phyloP scores from a whole-genome alignment of 2,329 filamentous ascomycete species.

The Ophiostoma novo-ulmi region DNA sequence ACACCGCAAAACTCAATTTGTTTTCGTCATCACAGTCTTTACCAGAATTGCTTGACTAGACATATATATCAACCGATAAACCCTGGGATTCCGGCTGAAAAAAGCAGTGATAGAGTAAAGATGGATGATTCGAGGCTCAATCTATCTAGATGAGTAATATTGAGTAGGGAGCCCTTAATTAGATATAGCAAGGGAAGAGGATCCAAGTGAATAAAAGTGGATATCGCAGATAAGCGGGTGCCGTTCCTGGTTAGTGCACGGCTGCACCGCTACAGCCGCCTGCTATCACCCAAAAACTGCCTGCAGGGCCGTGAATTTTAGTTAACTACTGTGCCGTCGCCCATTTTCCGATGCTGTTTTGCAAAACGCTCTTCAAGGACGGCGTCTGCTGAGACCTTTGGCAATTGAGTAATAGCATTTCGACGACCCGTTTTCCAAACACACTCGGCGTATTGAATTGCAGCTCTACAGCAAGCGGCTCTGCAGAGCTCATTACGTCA shows the following conservation, averaged over 20 bases:
- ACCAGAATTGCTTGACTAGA: too few species aligned
- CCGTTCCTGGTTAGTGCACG: not conserved
- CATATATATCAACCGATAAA: not conserved
- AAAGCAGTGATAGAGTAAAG: not conserved
- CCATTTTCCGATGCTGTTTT: not conserved
- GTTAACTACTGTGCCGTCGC: constrained; percentile 1
- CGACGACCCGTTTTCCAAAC: constrained; percentile 1
- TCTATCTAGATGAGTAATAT: not conserved
- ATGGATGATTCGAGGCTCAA: not conserved
- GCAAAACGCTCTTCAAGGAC: not conserved
- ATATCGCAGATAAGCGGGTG: not conserved
- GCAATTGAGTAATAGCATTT: not conserved
- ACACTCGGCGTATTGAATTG: not conserved
- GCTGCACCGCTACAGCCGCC: constrained; percentile 2
- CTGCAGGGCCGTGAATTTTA: not conserved
- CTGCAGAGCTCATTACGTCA: not conserved
- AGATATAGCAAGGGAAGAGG: not conserved
- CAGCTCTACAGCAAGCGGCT: not conserved
- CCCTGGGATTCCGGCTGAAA: too few species aligned
- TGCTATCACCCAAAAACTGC: not conserved
- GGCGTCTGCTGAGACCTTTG: not conserved
- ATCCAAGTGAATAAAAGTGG: constrained; percentile 5
- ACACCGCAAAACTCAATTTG: not conserved
- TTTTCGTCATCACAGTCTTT: too few species aligned
- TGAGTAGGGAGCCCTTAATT: too few species aligned